Percentiles rank a stretch among this genome's conserved stretches.
Evolutionary conservation across 2,329 filamentous ascomycete genomes (phyloP).

Genomic region (Claviceps humidiphila): DNA sequence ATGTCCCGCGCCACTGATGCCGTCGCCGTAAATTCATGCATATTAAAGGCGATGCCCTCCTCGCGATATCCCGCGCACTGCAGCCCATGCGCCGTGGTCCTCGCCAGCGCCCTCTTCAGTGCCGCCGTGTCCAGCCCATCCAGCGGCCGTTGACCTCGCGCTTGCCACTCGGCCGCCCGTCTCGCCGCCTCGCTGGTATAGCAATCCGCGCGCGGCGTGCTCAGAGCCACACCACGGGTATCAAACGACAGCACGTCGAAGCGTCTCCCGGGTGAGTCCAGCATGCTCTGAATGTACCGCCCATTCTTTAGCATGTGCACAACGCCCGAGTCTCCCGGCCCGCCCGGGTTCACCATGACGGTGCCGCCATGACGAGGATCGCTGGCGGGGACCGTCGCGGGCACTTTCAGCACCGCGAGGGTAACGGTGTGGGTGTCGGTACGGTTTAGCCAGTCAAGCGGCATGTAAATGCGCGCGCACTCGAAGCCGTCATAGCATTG

Average conservation of each 20-base stretch:
- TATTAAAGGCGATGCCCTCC: conserved; percentile 7
- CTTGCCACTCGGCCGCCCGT: conserved; percentile 15
- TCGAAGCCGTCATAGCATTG: conserved; percentile 23
- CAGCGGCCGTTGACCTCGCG: conserved; percentile 12
- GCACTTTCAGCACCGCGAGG: conserved; percentile 25
- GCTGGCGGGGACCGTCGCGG: conserved; percentile 21
- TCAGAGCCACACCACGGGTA: conserved; percentile 19
- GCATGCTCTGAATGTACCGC: conserved; percentile 15
- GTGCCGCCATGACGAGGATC: conserved; percentile 23
- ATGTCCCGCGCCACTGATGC: conserved; percentile 5
- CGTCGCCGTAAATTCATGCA: conserved; percentile 13
- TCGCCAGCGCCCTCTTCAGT: conserved; percentile 4
- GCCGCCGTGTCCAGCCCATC: background rate
- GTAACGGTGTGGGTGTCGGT: conserved; percentile 15
- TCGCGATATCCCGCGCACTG: conserved; percentile 12
- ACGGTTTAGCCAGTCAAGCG: conserved; percentile 23
- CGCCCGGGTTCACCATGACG: conserved; percentile 26
- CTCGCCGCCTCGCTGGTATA: conserved; percentile 12
- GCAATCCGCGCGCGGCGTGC: conserved; percentile 4
- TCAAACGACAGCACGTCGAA: conserved; percentile 27
- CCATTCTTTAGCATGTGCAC: conserved; percentile 12
- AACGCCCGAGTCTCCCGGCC: conserved; percentile 25
- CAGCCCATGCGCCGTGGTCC: conserved; percentile 11
- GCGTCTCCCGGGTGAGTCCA: conserved; percentile 14
- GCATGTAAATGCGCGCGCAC: conserved; percentile 28